These are phyloP conservation scores for Cladophialophora chaetospira DNA, from an alignment of 2,329 filamentous ascomycete species.

Conservation along the genomic window DNA sequence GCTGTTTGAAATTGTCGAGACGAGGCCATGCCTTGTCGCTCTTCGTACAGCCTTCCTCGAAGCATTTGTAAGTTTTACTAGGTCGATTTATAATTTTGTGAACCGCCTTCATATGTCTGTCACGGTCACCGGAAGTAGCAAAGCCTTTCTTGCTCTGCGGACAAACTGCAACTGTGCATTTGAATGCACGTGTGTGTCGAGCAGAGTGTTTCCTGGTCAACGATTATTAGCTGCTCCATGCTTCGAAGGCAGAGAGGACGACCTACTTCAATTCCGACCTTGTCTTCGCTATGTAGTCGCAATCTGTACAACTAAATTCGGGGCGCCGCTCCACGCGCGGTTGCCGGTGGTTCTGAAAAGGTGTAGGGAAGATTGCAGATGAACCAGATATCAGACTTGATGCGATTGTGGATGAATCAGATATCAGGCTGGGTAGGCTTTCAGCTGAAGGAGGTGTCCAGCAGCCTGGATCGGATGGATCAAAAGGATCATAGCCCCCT, in stretches of 20 bases:
- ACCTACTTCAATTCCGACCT: constrained; percentile 45
- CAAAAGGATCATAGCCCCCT: too few relatives aligned
- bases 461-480: too few relatives aligned
- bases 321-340: too few relatives aligned
- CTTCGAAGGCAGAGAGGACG: not conserved
- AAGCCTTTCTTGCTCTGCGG: constrained; percentile 64
- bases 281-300: constrained; percentile 35
- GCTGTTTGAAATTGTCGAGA: constrained; percentile 82
- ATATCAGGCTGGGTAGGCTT: too few relatives aligned
- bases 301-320: constrained; percentile 17
- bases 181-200: constrained; percentile 68
- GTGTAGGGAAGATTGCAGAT: too few relatives aligned
- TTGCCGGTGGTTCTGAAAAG: too few relatives aligned
- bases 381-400: too few relatives aligned
- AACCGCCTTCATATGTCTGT: constrained; percentile 74
- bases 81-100: constrained; percentile 55
- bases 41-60: constrained; percentile 56
- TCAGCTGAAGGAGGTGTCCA: too few relatives aligned
- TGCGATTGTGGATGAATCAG: too few relatives aligned
- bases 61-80: constrained; percentile 62
- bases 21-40: constrained; percentile 75
- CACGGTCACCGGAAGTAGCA: constrained; percentile 76
- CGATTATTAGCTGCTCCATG: constrained; percentile 16
- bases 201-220: constrained; percentile 70
- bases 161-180: constrained; percentile 63